Percentiles rank a stretch among this genome's conserved stretches.
Conservation (phyloP, 495 filamentous ascomycete genomes). For the Penicilliopsis zonata region DNA sequence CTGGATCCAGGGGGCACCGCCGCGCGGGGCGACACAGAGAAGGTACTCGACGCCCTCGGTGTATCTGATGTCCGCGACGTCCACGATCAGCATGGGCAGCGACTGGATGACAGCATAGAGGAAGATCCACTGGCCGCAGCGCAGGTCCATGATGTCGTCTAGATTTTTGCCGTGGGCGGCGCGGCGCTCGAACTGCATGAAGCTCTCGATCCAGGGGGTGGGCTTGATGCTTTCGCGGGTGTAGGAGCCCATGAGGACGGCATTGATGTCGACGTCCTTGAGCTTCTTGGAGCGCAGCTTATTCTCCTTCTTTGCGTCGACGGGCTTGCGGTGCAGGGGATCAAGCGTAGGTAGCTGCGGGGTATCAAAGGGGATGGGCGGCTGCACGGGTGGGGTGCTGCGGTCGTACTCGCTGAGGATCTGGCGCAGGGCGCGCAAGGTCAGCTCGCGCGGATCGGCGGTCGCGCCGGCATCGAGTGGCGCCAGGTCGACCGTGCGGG, state of each 20-base stretch:
- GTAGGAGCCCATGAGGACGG: constrained; percentile 61
- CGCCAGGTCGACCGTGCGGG: constrained; percentile 35
- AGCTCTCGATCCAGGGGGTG: constrained; percentile 62
- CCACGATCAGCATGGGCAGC: constrained; percentile 78
- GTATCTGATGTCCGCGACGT: constrained; percentile 67
- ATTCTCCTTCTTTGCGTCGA: constrained; percentile 57
- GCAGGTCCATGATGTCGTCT: constrained; percentile 62
- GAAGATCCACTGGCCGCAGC: constrained; percentile 89
- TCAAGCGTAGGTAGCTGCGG: constrained; percentile 63
- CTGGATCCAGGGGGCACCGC: constrained; percentile 74
- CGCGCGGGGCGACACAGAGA: constrained; percentile 80
- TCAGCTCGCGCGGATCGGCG: constrained; percentile 30
- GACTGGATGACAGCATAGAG: constrained; percentile 84
- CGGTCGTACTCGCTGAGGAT: constrained; percentile 80
- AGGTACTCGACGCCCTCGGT: constrained; percentile 88
- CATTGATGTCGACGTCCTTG: constrained; percentile 63
- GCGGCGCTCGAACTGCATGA: constrained; percentile 72
- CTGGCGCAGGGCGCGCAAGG: constrained; percentile 48
- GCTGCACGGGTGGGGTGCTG: constrained; percentile 75
- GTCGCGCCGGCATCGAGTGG: constrained; percentile 22
- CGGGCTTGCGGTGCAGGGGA: constrained; percentile 43
- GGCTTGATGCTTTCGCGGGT: constrained; percentile 57
- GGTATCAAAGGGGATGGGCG: constrained; percentile 83
- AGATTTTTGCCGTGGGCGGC: constrained; percentile 58
- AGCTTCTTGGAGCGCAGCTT: constrained; percentile 56